Base-by-base conservation (phyloP, 2,329 filamentous ascomycete genomes). In the Apiospora marii region DNA sequence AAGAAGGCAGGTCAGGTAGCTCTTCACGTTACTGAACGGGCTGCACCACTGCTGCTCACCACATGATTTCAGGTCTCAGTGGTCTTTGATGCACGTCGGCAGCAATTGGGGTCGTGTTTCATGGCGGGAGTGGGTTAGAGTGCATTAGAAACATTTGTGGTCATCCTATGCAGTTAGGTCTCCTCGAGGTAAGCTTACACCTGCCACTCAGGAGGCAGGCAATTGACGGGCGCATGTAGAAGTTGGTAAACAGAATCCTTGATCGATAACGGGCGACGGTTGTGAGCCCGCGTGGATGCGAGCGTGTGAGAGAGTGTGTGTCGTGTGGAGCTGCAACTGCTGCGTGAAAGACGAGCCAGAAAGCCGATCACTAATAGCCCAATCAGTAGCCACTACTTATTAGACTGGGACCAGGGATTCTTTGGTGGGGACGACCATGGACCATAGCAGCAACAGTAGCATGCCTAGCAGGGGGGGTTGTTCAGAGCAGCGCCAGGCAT, bases 61-160 rank as follows among this genome's bases (percentile, higher is more conserved):
- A 64, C 58, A 37, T 64, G 58, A 64, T 64, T 64, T 41, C 58
- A 64, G 58, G 58, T 64, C 58, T 64, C 58, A 41, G 58, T 64
- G 58, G 58, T 37, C 34, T 64, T 64, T 61, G 53, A 61, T 19
- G 53, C 53, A 61, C 53, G 14, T 37, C 53, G 53, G 53, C 14
- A n/a, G 53, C 53, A 16, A 61, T 61, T 61, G 53, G 30, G 58
- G 19, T 64, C n/a, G 58, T 64, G 58, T 64, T n/a, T 64, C 58
- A 64, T 41, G 34, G 58, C 58, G 10, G 53, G 34, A 64, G 58
- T 64, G 58, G 58, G 58, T 22, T 41, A 64, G 34, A 58, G 49
- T 41, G 58, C 58, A 64, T 41, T 12, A n/a, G 58, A 64, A 41
- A 64, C 58, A 64, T 64, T 64, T 34, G 19, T 64, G 58, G 13